Base-by-base conservation (phyloP, 805 yeast genomes). In the Saccharomycopsis sp. region DNA sequence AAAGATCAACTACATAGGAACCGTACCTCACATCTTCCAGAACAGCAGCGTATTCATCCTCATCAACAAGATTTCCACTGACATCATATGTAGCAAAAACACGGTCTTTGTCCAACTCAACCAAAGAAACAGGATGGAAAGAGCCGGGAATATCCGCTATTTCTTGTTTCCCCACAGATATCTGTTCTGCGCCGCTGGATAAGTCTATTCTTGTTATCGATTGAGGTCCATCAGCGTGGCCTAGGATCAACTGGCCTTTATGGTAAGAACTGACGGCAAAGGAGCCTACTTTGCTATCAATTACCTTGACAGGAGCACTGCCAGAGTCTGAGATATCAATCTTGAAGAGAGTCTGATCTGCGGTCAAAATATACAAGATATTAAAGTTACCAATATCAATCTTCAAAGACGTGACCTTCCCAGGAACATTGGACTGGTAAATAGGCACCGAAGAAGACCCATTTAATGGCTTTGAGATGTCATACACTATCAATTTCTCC, bases 11-110 rank as follows among this genome's bases (percentile, higher is more conserved):
- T 3, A 55, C 9, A 49, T 47, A 52, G 14, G 54, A 52, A 19
- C 55, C 25, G 23, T 52, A 56, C 44, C 59, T 42, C 35, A 58
- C 50, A 17, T 14, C 12, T 9, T 51, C 56, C 9, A 35, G 9
- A 1, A 51, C n/a, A 1, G 17, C 35, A 22, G 44, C 34, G 35
- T 17, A 54, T 8, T 34, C 29, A 19, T 52, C 54, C 17, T 35
- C 41, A 35, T 42, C 53, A 15, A 47, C 49, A 22, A 34, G 24
- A 23, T 44, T 42, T 15, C 58, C 58, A 52, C 51, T 29, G 12
- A 55, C 52, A 35, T 58, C 61, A 47, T 55, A 55, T 19, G 58
- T 41, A 15, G 55, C 52, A 2, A 54, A 23, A 17, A 58, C 20
- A 15, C 25, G 22, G 17, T 51, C n/a, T n/a, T 17, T 15, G 19